phyloP scores from a whole-genome alignment of 2,329 filamentous ascomycete genomes.

The Metarhizium rileyi region DNA sequence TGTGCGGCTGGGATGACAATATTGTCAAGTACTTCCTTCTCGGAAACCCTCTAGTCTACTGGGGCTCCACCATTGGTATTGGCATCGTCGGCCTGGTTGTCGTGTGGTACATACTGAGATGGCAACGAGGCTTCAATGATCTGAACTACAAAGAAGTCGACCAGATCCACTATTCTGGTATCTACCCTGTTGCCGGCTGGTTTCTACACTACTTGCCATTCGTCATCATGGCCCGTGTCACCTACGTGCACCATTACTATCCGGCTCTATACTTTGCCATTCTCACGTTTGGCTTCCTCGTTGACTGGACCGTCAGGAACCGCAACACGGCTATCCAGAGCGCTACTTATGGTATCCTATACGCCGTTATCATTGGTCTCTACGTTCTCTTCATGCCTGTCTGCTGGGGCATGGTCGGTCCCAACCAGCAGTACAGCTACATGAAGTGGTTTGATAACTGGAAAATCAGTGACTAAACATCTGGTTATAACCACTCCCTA shows the following conservation, averaged over 20 bases:
- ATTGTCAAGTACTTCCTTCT: constrained; percentile 98
- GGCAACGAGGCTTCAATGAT: constrained; percentile 89
- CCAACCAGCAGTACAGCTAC: constrained; percentile 75
- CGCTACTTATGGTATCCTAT: constrained; percentile 63
- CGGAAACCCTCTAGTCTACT: constrained; percentile 93
- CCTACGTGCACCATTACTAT: constrained; percentile 99
- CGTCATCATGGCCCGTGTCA: constrained; percentile 95
- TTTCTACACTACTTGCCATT: constrained; percentile 94
- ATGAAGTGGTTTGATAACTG: constrained; percentile 89
- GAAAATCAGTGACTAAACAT: constrained; percentile 60
- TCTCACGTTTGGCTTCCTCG: constrained; percentile 74
- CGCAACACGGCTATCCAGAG: constrained; percentile 55
- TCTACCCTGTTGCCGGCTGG: constrained; percentile 92
- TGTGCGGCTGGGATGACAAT: constrained; percentile 96
- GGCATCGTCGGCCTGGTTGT: constrained; percentile 63
- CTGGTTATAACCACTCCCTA: background rate
- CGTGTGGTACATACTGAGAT: constrained; percentile 79
- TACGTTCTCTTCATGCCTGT: constrained; percentile 90
- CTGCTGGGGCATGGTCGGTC: constrained; percentile 90
- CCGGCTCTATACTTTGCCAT: constrained; percentile 97
- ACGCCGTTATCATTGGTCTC: constrained; percentile 64
- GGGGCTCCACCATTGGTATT: constrained; percentile 77
- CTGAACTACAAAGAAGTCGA: constrained; percentile 74
- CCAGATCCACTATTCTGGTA: constrained; percentile 84
- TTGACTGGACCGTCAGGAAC: constrained; percentile 71